Conservation (phyloP, 1,284 basidiomycete species). For the Trichosporon asahii region DNA sequence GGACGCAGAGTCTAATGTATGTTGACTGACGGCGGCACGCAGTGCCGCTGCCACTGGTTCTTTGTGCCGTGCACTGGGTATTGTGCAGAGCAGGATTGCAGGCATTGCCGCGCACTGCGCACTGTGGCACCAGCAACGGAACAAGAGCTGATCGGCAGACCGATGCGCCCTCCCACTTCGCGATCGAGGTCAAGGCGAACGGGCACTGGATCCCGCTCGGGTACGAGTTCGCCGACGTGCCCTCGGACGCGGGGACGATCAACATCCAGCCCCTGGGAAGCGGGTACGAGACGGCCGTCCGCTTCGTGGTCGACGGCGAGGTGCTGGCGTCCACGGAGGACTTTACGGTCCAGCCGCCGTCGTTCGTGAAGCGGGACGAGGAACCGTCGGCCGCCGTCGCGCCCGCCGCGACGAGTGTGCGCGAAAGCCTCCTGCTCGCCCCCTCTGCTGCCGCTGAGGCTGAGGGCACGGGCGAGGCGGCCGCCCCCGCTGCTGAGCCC, state of each 20-base stretch:
- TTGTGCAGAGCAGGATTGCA: too few species aligned
- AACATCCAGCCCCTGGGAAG: constrained; percentile 8
- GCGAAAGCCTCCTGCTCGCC: background rate
- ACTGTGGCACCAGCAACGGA: too few species aligned
- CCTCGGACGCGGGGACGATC: background rate
- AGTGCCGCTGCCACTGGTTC: background rate
- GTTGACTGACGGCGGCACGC: background rate
- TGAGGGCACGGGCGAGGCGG: background rate
- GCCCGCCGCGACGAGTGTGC: background rate
- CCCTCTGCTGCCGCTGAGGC: background rate
- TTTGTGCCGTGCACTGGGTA: too few species aligned
- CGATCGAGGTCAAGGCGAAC: constrained; percentile 5
- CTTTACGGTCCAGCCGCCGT: background rate
- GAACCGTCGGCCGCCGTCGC: background rate
- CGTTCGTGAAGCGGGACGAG: background rate
- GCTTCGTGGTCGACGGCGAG: background rate
- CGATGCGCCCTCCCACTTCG: background rate
- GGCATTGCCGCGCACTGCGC: too few species aligned
- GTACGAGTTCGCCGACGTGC: background rate
- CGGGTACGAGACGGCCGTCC: constrained; percentile 3
- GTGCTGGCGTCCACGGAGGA: background rate
- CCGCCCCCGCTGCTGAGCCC: background rate
- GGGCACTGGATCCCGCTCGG: background rate
- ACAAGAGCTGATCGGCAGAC: background rate
- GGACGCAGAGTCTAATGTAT: background rate